These are phyloP conservation scores for Setomelanomma holmii DNA, from an alignment of 2,329 filamentous ascomycete genomes.

Conservation along the genomic window DNA sequence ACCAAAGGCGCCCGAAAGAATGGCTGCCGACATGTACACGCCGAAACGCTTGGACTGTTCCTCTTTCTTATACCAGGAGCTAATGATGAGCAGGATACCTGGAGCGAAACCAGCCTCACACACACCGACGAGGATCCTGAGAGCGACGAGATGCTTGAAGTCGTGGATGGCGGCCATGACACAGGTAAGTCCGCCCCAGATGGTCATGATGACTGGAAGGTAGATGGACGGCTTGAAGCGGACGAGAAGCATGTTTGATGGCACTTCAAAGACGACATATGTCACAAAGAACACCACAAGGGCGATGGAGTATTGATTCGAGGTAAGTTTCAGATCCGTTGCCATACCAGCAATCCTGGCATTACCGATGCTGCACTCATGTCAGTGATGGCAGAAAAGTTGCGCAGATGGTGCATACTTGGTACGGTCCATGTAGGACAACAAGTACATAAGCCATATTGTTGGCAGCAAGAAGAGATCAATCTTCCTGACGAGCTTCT, in stretches of 20 bases:
- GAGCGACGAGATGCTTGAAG: constrained; percentile 58
- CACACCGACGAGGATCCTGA: constrained; percentile 63
- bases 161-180: constrained; percentile 59
- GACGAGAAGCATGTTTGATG: constrained; percentile 62
- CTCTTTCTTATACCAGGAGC: constrained; percentile 65
- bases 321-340: constrained; percentile 55
- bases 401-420: constrained; percentile 31
- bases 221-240: constrained; percentile 60
- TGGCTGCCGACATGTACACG: constrained; percentile 65
- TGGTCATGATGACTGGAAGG: constrained; percentile 58
- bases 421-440: constrained; percentile 56
- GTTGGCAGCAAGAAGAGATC: constrained; percentile 56
- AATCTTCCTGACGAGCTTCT: constrained; percentile 57
- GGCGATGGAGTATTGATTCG: constrained; percentile 58
- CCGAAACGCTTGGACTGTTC: constrained; percentile 65
- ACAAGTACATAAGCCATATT: constrained; percentile 60
- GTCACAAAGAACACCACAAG: constrained; percentile 62
- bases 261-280: constrained; percentile 62
- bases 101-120: constrained; percentile 65
- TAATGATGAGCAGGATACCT: constrained; percentile 62
- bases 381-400: constrained; percentile 9
- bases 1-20: constrained; percentile 63
- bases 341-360: constrained; percentile 61
- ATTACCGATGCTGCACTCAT: constrained; percentile 54
- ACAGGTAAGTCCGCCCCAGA: constrained; percentile 61